Evolutionary conservation across 805 yeast species (phyloP), one percentile per base, ranked within the genome.

Genomic region (Wickerhamiella alocasiicola): DNA sequence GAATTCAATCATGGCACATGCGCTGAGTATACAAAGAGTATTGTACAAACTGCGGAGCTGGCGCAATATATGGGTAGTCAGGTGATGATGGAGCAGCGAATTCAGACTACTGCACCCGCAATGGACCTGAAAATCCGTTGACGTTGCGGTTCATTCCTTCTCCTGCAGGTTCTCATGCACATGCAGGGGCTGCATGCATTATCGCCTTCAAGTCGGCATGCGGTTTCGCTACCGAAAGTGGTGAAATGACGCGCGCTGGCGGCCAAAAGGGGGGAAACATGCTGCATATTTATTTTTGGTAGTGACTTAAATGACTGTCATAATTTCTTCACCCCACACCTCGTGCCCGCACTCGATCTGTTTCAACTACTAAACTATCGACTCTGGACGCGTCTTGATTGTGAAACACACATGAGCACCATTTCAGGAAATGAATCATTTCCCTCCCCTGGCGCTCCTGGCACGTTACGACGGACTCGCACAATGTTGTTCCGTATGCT

Each of bases 1-100:
- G 62, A 63, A 28, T 64, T 63, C 43, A 64, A 56, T 44, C 60
- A 55, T 28, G 51, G 54, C 4, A 49, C 59, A 15, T 57, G 66
- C 41, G 43, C 49, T 42, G 48, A 53, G 9, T 59, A 57, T 36
- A 58, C 58, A 62, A 48, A 49, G 41, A 50, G 53, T 42, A 52
- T 60, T 3, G 46, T 51, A 15, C 60, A 55, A 25, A 46, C 56
- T 3, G 65, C 61, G 12, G 55, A 55, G 27, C 45, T 49, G n/a
- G 58, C 59, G 3, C 42, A 31, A 23, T 31, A 29, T 11, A 27
- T 37, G 4, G 44, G 38, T 13, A 23, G 24, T 6, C 20, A 33
- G 12, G 31, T 38, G 9, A 21, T 30, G 30, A 25, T 37, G 21
- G 34, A 37, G 15, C 34, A 35, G 24, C 23, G 20, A 16, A 29